Base-by-base conservation (phyloP, 2,329 filamentous ascomycete genomes). In the Celoporthe dispersa region DNA sequence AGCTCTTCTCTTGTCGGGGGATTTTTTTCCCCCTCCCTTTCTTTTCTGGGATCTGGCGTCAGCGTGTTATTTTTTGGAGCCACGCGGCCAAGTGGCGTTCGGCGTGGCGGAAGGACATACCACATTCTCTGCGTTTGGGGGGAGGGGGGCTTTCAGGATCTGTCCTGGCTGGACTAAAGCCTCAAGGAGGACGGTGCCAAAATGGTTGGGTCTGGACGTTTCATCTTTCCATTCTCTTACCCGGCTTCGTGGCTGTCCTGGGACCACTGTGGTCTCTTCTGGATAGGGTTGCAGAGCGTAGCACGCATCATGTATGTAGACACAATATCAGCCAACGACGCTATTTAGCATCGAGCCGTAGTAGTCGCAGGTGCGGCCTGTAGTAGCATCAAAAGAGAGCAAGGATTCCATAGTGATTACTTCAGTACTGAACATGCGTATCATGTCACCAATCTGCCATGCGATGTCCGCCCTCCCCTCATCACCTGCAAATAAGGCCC, bases 31-130 rank as follows among this genome's bases (percentile, higher is more conserved):
- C 37, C 8, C 35, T 35, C 35, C 3, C 7, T 41, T 53, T 61
- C 31, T 25, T 72, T 67, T 51, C 19, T 33, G 59, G 53, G 25
- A 33, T 65, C 19, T 53, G 64, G 63, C 41, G 35, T 55, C 51
- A 28, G 60, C 33, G 64, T 62, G 66, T 66, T 67, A 28, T 66
- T 51, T 71, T 41, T 37, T 37, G 51, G 8, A 64, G 28, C 41
- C 69, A 69, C 64, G 61, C 60, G 67, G 70, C 69, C 67, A 71
- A 66, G 67, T 63, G 71, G 71, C 71, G 69, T 72, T 72, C n/a
- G 65, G 71, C 69, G 71, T 71, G 68, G 62, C 55, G 35, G 44
- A 63, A 64, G 59, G 64, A 64, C 55, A 72, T 68, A 71, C 66
- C 67, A 69, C 25, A 44, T 69, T 69, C 66, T 66, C 68, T 67